Evolutionary conservation across 805 yeast genomes (phyloP).

Genomic region (Candida golubevii): DNA sequence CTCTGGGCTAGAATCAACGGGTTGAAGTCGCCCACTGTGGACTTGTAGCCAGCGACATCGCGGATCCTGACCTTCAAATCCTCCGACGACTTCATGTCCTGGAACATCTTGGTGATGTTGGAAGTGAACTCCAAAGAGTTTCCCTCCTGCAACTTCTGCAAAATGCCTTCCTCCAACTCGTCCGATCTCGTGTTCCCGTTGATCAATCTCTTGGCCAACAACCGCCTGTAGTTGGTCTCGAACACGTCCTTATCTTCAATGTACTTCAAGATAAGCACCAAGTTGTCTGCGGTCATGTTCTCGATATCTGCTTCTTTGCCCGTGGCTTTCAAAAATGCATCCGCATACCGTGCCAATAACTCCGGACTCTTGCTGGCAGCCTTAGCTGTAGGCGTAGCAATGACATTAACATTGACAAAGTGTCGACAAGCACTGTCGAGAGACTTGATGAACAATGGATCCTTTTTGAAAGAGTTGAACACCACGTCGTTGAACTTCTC

Average conservation of each 20-base stretch:
- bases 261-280: conserved; percentile 82
- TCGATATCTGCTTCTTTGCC: conserved; percentile 61
- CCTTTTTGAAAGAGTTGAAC: conserved; percentile 60
- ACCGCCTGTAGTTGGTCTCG: conserved; percentile 86
- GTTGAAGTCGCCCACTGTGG: conserved; percentile 43
- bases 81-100: conserved; percentile 81
- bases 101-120: conserved; percentile 93
- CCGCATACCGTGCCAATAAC: conserved; percentile 83
- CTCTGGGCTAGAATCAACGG: conserved; percentile 81
- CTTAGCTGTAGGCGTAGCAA: conserved; percentile 65
- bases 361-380: conserved; percentile 83
- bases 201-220: conserved; percentile 84
- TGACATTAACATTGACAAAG: conserved; percentile 76
- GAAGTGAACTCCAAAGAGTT: conserved; percentile 91
- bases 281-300: conserved; percentile 79
- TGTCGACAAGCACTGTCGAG: conserved; percentile 84
- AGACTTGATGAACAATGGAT: conserved; percentile 77
- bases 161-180: conserved; percentile 78
- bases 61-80: conserved; percentile 62
- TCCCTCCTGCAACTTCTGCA: conserved; percentile 80
- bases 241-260: conserved; percentile 93
- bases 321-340: conserved; percentile 73
- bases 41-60: conserved; percentile 31
- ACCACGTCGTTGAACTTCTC: conserved; percentile 64
- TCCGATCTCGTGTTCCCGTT: conserved; percentile 82